Conservation (phyloP, 2,329 filamentous ascomycete species). For the Penicillium sp. region DNA sequence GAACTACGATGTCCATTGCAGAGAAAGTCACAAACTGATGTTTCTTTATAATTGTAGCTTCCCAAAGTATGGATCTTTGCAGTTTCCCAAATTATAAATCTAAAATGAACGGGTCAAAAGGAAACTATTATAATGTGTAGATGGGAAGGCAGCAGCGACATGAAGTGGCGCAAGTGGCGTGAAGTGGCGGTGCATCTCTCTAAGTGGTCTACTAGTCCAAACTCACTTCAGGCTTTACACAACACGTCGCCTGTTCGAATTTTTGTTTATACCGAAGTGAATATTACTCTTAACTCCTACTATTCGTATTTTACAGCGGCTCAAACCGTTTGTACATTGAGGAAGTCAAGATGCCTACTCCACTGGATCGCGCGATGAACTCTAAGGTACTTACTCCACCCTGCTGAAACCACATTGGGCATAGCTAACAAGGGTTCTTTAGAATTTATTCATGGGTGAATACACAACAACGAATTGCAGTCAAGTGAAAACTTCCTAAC, state of each 20-base stretch:
- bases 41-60: not conserved
- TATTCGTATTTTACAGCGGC: not conserved
- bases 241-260: not conserved
- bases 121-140: not conserved
- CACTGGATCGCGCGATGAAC: conserved; percentile 66
- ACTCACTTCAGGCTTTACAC: not conserved
- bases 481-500: conserved; percentile 22
- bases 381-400: conserved; percentile 59
- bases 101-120: not conserved
- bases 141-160: conserved; percentile 1
- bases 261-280: not conserved
- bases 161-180: conserved; percentile 7
- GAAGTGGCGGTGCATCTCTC: conserved; percentile 13
- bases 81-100: not conserved
- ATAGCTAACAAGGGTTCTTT: conserved; percentile 16
- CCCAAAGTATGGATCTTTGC: not conserved
- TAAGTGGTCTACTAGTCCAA: conserved; percentile 8
- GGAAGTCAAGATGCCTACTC: conserved; percentile 61
- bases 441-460: conserved; percentile 72
- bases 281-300: not conserved
- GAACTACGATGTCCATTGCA: not conserved
- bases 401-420: not conserved
- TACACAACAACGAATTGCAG: not conserved
- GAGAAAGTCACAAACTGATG: no score
- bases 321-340: not conserved